Percentiles rank a stretch among this genome's conserved stretches.
These are phyloP conservation scores for Eutypella sp. DNA, from an alignment of 2,329 filamentous ascomycete genomes.

Conservation along the genomic window DNA sequence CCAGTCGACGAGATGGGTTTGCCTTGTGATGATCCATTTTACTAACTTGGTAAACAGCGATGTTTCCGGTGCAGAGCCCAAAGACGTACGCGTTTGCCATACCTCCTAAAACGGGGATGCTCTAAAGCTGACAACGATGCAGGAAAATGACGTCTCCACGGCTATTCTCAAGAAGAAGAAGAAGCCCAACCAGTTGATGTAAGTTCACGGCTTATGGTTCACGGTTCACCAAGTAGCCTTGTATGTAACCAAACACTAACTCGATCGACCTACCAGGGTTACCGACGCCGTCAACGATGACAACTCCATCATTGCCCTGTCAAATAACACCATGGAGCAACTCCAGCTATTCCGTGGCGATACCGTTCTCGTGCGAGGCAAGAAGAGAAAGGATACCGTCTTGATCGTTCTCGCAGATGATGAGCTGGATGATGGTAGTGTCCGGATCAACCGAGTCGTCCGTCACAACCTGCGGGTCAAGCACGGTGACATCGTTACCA, in stretches of 20 bases:
- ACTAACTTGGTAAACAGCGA: slow-evolving; percentile 55
- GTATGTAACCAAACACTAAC: slow-evolving; percentile 7
- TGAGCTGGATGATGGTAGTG: slow-evolving; percentile 94
- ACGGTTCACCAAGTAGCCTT: no score
- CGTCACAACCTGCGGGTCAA: slow-evolving; percentile 98
- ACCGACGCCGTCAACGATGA: slow-evolving; percentile 99
- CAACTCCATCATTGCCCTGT: slow-evolving; percentile 98
- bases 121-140: slow-evolving; percentile 20
- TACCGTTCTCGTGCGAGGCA: slow-evolving; percentile 95
- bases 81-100: slow-evolving; percentile 57
- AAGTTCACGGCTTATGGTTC: slow-evolving; percentile 23
- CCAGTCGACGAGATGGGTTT: no score
- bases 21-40: neutral
- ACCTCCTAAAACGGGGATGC: slow-evolving; percentile 9
- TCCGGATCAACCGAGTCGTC: slow-evolving; percentile 96
- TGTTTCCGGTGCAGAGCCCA: slow-evolving; percentile 81
- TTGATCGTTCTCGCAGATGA: slow-evolving; percentile 96
- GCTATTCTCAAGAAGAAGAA: slow-evolving; percentile 99
- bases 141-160: slow-evolving; percentile 89
- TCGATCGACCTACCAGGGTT: slow-evolving; percentile 76
- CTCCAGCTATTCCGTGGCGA: slow-evolving; percentile 98
- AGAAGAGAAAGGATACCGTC: slow-evolving; percentile 99
- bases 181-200: slow-evolving; percentile 99
- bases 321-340: slow-evolving; percentile 97
- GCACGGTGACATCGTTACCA: slow-evolving; percentile 95